These are phyloP conservation scores for Penicillium sp. DNA, from an alignment of 2,329 filamentous ascomycete genomes.

Conservation along the genomic window DNA sequence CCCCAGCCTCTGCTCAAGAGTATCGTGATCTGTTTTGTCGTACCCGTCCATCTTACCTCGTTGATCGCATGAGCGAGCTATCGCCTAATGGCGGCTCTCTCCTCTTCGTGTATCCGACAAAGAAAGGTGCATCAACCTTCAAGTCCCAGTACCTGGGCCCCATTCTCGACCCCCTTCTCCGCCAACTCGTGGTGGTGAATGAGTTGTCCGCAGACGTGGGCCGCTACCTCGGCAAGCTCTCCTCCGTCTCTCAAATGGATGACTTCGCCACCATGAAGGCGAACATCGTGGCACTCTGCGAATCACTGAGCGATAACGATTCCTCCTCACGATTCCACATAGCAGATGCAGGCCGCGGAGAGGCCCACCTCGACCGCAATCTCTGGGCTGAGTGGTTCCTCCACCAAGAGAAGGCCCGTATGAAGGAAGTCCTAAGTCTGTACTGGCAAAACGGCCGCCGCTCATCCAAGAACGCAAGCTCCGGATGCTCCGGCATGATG, in stretches of 20 bases:
- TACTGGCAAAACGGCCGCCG: constrained; percentile 45
- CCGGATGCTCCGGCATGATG: constrained; percentile 29
- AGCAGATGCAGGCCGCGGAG: constrained; percentile 53
- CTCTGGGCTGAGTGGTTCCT: constrained; percentile 66
- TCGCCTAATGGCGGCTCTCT: constrained; percentile 58
- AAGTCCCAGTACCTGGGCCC: constrained; percentile 60
- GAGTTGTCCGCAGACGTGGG: constrained; percentile 59
- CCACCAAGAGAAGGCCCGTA: constrained; percentile 62
- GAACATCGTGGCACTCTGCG: constrained; percentile 43
- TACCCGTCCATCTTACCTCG: constrained; percentile 56
- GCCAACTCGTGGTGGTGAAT: constrained; percentile 59
- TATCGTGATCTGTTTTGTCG: constrained; percentile 59
- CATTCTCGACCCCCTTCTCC: constrained; percentile 60
- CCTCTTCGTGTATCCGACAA: constrained; percentile 63
- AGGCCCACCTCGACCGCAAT: constrained; percentile 52
- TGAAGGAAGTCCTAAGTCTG: constrained; percentile 51
- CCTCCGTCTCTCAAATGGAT: constrained; percentile 54
- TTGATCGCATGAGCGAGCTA: constrained; percentile 61
- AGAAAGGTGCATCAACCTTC: constrained; percentile 57
- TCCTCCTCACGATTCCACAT: constrained; percentile 45
- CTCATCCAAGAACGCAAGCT: constrained; percentile 29
- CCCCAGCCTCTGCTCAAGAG: constrained; percentile 59
- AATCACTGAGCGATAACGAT: constrained; percentile 40
- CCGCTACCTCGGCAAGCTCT: constrained; percentile 54
- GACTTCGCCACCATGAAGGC: constrained; percentile 54